Percentiles rank a stretch among this genome's conserved stretches.
These are phyloP conservation scores for Lentinus polychrous DNA, from an alignment of 1,284 basidiomycete genomes.

Conservation along the genomic window DNA sequence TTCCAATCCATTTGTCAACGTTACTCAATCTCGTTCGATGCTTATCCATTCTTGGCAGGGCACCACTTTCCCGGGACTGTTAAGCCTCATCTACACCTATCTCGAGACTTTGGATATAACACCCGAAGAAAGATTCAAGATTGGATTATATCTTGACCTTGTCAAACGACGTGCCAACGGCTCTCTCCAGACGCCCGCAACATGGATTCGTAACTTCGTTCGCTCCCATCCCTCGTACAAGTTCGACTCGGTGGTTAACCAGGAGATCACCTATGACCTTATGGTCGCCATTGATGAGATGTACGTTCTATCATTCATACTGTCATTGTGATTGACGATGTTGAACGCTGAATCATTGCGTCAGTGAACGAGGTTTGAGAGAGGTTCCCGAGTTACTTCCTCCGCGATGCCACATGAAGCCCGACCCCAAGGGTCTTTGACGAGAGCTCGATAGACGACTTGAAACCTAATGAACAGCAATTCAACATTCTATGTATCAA, in stretches of 20 bases:
- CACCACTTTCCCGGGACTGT: conserved; percentile 74
- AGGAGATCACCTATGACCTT: conserved; percentile 94
- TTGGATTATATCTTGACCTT: conserved; percentile 77
- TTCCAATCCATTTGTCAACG: not conserved
- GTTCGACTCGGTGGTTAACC: conserved; percentile 83
- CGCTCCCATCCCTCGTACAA: conserved; percentile 86
- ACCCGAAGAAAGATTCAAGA: conserved; percentile 52
- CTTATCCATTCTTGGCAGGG: conserved; percentile 31
- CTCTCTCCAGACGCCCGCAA: conserved; percentile 81
- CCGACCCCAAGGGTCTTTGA: not conserved
- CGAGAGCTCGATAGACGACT: no score
- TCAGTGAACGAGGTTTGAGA: conserved; percentile 11
- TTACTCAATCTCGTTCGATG: not conserved
- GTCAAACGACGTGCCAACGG: conserved; percentile 78
- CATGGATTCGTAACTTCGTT: conserved; percentile 92
- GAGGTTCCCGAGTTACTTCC: conserved; percentile 11
- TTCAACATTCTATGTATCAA: not conserved
- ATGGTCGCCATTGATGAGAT: conserved; percentile 89
- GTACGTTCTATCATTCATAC: conserved; percentile 40
- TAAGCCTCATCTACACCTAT: conserved; percentile 83
- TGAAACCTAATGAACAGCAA: not conserved
- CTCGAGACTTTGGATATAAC: conserved; percentile 84
- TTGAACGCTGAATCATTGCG: not conserved
- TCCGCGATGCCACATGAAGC: not conserved
- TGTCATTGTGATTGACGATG: not conserved